These are phyloP conservation scores for Elasticomyces elasticus DNA, from an alignment of 495 filamentous ascomycete genomes.

Conservation along the genomic window DNA sequence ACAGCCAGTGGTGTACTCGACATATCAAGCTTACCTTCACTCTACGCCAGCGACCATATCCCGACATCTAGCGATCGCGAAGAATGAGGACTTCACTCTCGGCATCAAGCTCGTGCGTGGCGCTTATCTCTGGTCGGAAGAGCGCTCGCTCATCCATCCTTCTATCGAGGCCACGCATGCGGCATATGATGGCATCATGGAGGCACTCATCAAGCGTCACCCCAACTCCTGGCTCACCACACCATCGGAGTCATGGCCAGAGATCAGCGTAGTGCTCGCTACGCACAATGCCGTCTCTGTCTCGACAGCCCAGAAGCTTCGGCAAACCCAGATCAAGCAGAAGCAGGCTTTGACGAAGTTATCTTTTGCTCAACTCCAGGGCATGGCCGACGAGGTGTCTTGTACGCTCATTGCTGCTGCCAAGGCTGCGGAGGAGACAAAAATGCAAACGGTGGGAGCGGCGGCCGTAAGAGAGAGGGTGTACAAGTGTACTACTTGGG, in stretches of 20 bases:
- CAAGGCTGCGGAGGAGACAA: constrained; percentile 8
- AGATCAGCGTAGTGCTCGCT: constrained; percentile 65
- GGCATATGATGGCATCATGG: constrained; percentile 53
- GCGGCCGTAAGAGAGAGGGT: constrained; percentile 37
- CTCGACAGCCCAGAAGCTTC: constrained; percentile 52
- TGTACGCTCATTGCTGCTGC: constrained; percentile 61
- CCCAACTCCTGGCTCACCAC: constrained; percentile 45
- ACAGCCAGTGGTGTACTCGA: constrained; percentile 54
- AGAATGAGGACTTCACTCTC: constrained; percentile 60
- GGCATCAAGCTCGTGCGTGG: constrained; percentile 90
- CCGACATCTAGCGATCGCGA: constrained; percentile 55
- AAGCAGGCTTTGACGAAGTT: constrained; percentile 46
- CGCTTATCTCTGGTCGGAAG: constrained; percentile 77
- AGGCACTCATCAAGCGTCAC: constrained; percentile 39
- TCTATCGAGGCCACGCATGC: constrained; percentile 73
- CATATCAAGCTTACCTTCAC: constrained; percentile 80
- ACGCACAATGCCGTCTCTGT: constrained; percentile 89
- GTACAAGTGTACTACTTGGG: constrained; percentile 91
- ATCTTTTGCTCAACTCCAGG: constrained; percentile 83
- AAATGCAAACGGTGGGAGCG: constrained; percentile 11
- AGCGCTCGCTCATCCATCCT: constrained; percentile 64
- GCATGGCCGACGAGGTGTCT: constrained; percentile 94
- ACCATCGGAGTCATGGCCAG: constrained; percentile 43
- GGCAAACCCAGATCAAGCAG: constrained; percentile 39
- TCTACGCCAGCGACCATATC: constrained; percentile 55